Evolutionary conservation across 768 basidiomycete genomes (phyloP).

Genomic region (Amanita exitialis): DNA sequence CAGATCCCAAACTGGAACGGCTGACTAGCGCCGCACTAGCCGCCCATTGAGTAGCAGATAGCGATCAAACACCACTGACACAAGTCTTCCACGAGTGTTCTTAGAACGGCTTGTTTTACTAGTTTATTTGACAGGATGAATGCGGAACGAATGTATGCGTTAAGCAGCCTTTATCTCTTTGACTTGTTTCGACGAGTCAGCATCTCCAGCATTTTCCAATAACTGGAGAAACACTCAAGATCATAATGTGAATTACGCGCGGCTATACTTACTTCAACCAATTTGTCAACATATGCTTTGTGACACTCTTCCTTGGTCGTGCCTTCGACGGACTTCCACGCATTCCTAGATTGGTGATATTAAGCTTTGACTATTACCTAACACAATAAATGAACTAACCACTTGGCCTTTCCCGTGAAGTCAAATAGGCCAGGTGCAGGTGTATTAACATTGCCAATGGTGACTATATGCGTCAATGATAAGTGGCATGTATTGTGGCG

Average conservation of each 20-base stretch:
- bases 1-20: neutral
- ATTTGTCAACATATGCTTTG: constrained; percentile 63
- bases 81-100: constrained; percentile 2
- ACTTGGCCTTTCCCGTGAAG: constrained; percentile 85
- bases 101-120: neutral
- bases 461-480: constrained; percentile 34
- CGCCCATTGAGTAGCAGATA: constrained; percentile 1
- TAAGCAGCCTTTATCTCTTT: constrained; percentile 49
- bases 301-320: constrained; percentile 62
- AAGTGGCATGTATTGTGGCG: neutral
- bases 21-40: constrained; percentile 9
- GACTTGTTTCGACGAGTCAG: constrained; percentile 44
- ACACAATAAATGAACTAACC: constrained; percentile 33
- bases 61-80: constrained; percentile 5
- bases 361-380: constrained; percentile 2
- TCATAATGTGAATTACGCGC: neutral
- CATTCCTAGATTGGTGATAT: constrained; percentile 48
- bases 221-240: constrained; percentile 29
- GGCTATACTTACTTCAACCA: constrained; percentile 47
- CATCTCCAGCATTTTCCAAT: constrained; percentile 39
- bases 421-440: constrained; percentile 67
- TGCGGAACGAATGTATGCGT: neutral
- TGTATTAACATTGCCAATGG: constrained; percentile 61
- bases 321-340: constrained; percentile 73
- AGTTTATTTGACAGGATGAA: constrained; percentile 3